Conservation (phyloP, 495 filamentous ascomycete species). For the Penicillium goetzii region DNA sequence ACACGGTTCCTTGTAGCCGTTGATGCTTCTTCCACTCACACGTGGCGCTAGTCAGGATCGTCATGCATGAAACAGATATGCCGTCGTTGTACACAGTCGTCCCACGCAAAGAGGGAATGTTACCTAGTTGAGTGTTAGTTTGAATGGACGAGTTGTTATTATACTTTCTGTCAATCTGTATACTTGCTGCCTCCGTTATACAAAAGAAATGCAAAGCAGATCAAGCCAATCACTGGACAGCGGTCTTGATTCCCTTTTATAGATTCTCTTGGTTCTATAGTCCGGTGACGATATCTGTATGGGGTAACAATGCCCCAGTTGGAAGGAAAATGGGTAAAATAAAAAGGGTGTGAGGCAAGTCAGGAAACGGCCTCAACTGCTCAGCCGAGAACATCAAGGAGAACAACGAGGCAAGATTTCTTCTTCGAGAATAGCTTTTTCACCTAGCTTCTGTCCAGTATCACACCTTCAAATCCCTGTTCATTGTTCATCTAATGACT, state of each 20-base stretch:
- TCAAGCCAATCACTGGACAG: constrained; percentile 6
- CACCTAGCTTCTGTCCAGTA: constrained; percentile 22
- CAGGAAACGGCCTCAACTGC: constrained; percentile 10
- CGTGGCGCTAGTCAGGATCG: constrained; percentile 52
- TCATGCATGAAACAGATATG: constrained; percentile 41
- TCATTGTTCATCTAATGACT: constrained; percentile 7
- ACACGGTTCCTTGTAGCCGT: constrained; percentile 51
- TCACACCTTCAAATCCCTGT: constrained; percentile 16
- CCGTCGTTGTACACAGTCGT: constrained; percentile 17
- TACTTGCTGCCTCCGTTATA: background rate
- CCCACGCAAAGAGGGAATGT: background rate
- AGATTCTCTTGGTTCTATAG: constrained; percentile 3
- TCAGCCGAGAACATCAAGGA: constrained; percentile 14
- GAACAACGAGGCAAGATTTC: background rate
- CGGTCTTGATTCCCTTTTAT: background rate
- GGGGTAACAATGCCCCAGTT: constrained; percentile 15
- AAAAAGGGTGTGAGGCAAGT: constrained; percentile 24
- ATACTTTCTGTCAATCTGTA: background rate
- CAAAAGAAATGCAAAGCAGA: background rate
- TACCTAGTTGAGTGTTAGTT: background rate
- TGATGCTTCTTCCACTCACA: constrained; percentile 46
- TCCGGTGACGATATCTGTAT: constrained; percentile 22
- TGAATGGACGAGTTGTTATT: background rate
- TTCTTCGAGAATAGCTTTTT: background rate
- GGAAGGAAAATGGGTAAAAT: constrained; percentile 9